Evolutionary conservation across 176 grass and related monocot species (phyloP).

Genomic region (Dactylis glomerata): DNA sequence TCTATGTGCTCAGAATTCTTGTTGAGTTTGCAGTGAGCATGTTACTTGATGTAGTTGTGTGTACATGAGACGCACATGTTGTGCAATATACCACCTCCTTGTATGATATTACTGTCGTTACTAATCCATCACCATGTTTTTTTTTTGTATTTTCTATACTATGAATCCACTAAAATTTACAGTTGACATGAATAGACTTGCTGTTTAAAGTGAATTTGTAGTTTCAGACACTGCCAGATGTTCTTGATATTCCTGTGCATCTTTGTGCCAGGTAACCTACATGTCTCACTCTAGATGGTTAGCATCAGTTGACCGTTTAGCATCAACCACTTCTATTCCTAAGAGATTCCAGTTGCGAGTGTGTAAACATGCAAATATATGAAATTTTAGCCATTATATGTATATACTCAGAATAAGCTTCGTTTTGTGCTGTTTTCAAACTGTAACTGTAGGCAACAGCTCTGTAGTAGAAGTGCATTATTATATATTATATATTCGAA

Average conservation of each 20-base stretch:
- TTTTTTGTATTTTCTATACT: not conserved
- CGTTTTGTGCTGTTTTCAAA: not conserved
- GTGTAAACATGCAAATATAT: not conserved
- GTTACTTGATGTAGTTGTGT: no score
- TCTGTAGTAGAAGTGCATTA: not conserved
- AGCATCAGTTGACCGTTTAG: not conserved
- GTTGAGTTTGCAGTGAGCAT: no score
- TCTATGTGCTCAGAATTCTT: no score
- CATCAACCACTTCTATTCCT: not conserved
- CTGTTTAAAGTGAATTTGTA: not conserved
- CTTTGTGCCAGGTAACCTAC: not conserved
- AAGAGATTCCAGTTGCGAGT: not conserved
- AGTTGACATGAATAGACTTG: not conserved
- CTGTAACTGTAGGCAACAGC: not conserved
- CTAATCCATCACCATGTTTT: no score
- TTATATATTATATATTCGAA: not conserved
- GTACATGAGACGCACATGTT: no score
- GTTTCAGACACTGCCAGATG: no score
- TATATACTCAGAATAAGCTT: slow-evolving; percentile 9
- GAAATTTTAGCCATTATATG: not conserved
- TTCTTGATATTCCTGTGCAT: not conserved
- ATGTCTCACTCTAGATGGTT: not conserved
- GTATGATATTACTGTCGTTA: no score
- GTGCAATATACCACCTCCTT: no score
- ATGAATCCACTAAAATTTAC: not conserved